These are phyloP conservation scores for Cicer chorassanicum DNA, from an alignment of 306 rosid genomes.

Conservation along the genomic window DNA sequence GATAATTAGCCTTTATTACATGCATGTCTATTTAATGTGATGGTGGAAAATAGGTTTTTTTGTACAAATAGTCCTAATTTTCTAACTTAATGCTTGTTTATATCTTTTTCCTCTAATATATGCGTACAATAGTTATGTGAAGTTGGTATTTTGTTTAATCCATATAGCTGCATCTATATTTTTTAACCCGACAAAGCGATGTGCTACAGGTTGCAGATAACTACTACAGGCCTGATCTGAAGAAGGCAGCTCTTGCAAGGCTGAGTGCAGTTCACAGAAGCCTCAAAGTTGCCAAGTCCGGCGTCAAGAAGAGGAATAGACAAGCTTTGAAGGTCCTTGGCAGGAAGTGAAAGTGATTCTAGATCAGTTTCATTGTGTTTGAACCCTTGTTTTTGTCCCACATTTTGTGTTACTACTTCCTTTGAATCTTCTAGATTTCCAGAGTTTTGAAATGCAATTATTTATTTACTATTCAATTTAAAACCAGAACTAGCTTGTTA, in stretches of 20 bases:
- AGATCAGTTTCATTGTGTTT: constrained; percentile 19
- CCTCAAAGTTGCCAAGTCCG: constrained; percentile 89
- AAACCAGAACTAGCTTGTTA: constrained; percentile 17
- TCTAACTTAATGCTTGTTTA: not conserved
- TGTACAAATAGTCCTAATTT: not conserved
- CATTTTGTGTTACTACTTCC: constrained; percentile 27
- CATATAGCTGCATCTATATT: not conserved
- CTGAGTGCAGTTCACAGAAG: constrained; percentile 88
- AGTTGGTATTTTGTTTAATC: not conserved
- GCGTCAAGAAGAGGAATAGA: constrained; percentile 92
- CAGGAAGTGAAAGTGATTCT: constrained; percentile 42
- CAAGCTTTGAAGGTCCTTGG: constrained; percentile 58
- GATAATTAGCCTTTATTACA: not conserved
- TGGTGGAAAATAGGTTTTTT: not conserved
- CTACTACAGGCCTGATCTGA: constrained; percentile 85
- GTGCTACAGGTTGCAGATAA: constrained; percentile 63
- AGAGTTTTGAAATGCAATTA: constrained; percentile 15
- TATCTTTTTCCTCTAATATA: not conserved
- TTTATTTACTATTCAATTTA: constrained; percentile 25
- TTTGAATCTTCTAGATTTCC: constrained; percentile 37
- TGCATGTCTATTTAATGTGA: not conserved
- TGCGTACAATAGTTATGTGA: not conserved
- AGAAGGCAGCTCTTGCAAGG: constrained; percentile 87
- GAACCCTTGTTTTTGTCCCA: not conserved
- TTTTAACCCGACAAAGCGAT: not conserved